Base-by-base conservation (phyloP, 805 yeast species). In the Wickerhamiella sergipiensis region DNA sequence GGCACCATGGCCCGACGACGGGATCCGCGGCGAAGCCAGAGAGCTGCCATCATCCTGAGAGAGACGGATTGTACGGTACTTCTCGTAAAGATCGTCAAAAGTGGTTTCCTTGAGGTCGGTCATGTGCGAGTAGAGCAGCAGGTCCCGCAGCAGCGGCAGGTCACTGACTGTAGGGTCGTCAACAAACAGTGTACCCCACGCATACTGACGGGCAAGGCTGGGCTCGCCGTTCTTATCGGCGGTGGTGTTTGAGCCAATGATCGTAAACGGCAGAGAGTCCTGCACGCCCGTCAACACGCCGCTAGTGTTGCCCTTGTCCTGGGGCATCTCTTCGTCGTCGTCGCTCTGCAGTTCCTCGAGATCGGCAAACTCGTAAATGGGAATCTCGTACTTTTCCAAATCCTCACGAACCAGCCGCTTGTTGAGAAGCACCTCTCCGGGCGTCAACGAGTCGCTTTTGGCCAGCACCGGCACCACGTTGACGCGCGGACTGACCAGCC, bases 81-180 rank as follows among this genome's bases (percentile, higher is more conserved):
- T 81, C 67, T 88, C 97, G 66, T 88, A 88, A 56, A 88, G 71
- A 42, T 81, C 76, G 64, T 87, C 95, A 64, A 85, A 94, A 7
- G 97, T 88, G 61, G 78, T 75, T 60, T 88, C 96, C 68, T 86
- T 86, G 67, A 88, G 79, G 63, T 88, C 96, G 64, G 81, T 81
- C 67, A 88, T 75, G 68, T 87, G 95, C 17, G 92, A 80, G 60
- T 85, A 83, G 61, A 88, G 75, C 53, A 88, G 70, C 3, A 88
- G 78, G 61, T 85, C 86, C 65, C 88, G 80, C 65, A 88, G 73
- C 43, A 84, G 76, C 44, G 85, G 77, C 64, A 88, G 84, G 67
- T 88, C 96, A 56, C 87, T 82, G 55, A 78, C 74, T 50, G 81
- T 82, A 33, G 89, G 81, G 65, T 81, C 89, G 80, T 77, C 79